Evolutionary conservation across 2,329 filamentous ascomycete species (phyloP).

Genomic region (Scedosporium aurantiacum): DNA sequence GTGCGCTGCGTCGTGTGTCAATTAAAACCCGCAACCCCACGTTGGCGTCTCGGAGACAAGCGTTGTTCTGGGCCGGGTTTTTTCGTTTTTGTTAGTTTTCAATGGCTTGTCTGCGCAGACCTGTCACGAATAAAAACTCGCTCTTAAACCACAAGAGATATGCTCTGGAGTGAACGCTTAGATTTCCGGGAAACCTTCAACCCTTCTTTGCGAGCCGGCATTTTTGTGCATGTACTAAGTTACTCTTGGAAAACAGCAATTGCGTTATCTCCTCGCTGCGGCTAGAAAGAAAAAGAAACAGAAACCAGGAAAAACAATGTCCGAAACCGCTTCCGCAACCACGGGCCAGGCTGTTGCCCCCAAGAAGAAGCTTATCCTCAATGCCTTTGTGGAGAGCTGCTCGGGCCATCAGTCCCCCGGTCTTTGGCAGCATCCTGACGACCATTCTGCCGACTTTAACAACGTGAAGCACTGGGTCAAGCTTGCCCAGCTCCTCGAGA

Average conservation of each 20-base stretch:
- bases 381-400: slow-evolving; percentile 32
- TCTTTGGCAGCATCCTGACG: slow-evolving; percentile 50
- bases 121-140: not conserved
- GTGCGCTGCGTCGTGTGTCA: not conserved
- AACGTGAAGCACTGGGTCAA: slow-evolving; percentile 49
- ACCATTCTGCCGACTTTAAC: slow-evolving; percentile 51
- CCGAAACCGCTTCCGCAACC: not conserved
- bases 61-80: too few relatives aligned
- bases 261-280: not conserved
- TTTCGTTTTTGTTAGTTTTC: too few relatives aligned
- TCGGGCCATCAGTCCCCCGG: slow-evolving; percentile 35
- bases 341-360: slow-evolving; percentile 2
- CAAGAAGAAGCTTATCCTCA: slow-evolving; percentile 30
- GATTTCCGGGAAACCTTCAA: not conserved
- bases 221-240: not conserved
- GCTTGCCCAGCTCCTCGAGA: slow-evolving; percentile 47
- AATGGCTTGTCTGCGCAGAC: not conserved
- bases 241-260: not conserved
- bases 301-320: not conserved
- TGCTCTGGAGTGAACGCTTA: not conserved
- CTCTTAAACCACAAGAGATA: not conserved
- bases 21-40: not conserved
- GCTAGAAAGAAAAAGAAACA: not conserved
- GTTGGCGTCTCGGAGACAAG: not conserved
- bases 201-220: not conserved